These are phyloP conservation scores for Helianthus annuus DNA, from an alignment of 129 eudicot species.

Conservation along the genomic window DNA sequence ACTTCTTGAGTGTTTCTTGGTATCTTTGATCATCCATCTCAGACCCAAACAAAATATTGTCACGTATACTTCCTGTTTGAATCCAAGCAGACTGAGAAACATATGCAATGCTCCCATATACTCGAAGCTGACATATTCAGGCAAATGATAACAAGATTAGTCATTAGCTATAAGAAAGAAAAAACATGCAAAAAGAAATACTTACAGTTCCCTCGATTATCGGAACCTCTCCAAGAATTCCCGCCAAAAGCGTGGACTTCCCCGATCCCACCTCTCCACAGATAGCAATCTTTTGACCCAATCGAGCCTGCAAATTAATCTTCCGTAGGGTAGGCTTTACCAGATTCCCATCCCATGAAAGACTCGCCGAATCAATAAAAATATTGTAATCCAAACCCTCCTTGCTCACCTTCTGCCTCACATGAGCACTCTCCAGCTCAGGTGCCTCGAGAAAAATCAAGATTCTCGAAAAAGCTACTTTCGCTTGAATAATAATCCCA, in stretches of 20 bases:
- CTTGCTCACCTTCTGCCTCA: conserved; percentile 42
- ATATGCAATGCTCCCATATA: conserved; percentile 76
- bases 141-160: conserved; percentile 9
- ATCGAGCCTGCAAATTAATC: conserved; percentile 56
- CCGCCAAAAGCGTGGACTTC: conserved; percentile 87
- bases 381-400: conserved; percentile 35
- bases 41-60: conserved; percentile 82
- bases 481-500: conserved; percentile 85
- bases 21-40: conserved; percentile 59
- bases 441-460: conserved; percentile 85
- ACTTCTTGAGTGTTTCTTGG: conserved; percentile 70
- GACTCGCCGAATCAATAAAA: conserved; percentile 55
- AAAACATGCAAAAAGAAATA: conserved; percentile 11
- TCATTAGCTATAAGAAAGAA: neutral
- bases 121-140: conserved; percentile 55
- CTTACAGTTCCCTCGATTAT: conserved; percentile 73
- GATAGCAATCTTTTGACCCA: conserved; percentile 78
- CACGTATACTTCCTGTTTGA: conserved; percentile 91
- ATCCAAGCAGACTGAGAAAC: conserved; percentile 98
- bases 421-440: conserved; percentile 62
- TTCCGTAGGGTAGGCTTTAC: conserved; percentile 62
- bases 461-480: conserved; percentile 77
- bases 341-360: conserved; percentile 73
- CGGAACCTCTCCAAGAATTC: conserved; percentile 95
- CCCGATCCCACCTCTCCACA: conserved; percentile 99